A percentile compares a stretch with the other conserved stretches of the same genome.
phyloP scores from a whole-genome alignment of 2,329 filamentous ascomycete genomes.

The Camillea tinctor region DNA sequence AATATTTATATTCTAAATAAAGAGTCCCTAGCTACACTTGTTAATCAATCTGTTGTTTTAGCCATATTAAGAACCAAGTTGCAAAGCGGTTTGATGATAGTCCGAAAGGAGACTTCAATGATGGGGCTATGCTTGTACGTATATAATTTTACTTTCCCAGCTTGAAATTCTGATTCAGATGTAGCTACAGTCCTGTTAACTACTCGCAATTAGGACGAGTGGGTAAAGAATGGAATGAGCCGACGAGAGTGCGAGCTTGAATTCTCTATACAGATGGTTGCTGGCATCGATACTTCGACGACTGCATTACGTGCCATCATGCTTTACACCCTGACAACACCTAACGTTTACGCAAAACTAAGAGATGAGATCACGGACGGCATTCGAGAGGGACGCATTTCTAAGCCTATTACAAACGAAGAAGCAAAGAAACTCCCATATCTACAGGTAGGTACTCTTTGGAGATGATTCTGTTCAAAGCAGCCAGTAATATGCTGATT shows the following conservation, averaged over 20 bases:
- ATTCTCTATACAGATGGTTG: conserved; percentile 23
- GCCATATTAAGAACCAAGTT: conserved; percentile 19
- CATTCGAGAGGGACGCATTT: conserved; percentile 20
- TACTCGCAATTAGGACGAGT: conserved; percentile 20
- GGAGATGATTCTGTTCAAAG: neutral
- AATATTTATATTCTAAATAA: neutral
- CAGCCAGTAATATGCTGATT: neutral
- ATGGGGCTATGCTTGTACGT: conserved; percentile 25
- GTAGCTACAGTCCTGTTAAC: neutral
- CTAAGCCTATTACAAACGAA: conserved; percentile 22
- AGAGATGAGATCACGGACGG: conserved; percentile 18
- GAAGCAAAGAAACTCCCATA: conserved; percentile 25
- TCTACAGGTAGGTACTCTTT: conserved; percentile 20
- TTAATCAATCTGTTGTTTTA: conserved; percentile 2
- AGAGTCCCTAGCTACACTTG: neutral
- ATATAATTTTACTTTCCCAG: neutral
- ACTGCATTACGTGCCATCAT: conserved; percentile 22
- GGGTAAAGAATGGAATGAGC: conserved; percentile 25
- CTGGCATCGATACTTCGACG: conserved; percentile 24
- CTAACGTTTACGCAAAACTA: conserved; percentile 18
- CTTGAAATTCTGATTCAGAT: neutral
- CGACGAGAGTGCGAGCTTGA: conserved; percentile 26
- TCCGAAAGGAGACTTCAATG: neutral
- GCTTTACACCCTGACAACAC: conserved; percentile 20
- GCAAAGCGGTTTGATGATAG: conserved; percentile 17